These are phyloP conservation scores for Heterobasidion annosum DNA, from an alignment of 1,284 basidiomycete genomes.

Conservation along the genomic window DNA sequence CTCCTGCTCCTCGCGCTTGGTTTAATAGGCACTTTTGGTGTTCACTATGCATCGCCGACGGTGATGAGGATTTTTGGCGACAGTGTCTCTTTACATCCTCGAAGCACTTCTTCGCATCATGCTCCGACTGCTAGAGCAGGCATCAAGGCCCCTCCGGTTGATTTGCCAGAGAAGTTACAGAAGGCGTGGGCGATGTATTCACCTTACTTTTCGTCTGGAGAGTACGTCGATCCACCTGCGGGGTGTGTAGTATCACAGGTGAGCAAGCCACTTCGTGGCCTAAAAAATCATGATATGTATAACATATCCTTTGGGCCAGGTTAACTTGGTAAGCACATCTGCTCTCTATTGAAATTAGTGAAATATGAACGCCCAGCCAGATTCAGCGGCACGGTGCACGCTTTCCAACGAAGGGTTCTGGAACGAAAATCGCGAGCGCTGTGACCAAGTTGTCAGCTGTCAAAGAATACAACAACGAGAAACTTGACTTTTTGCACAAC, in stretches of 20 bases:
- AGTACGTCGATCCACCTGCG: slow-evolving; percentile 4
- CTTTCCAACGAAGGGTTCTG: slow-evolving; percentile 56
- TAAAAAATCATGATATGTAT: too few relatives aligned
- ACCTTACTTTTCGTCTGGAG: slow-evolving; percentile 5
- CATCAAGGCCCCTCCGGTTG: not conserved
- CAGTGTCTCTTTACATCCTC: too few relatives aligned
- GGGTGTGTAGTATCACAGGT: slow-evolving; percentile 7
- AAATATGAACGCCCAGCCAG: slow-evolving; percentile 25
- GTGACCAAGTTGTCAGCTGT: slow-evolving; percentile 44
- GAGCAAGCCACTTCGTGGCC: too few relatives aligned
- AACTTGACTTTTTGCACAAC: slow-evolving; percentile 50
- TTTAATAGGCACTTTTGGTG: too few relatives aligned
- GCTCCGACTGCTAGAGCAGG: too few relatives aligned
- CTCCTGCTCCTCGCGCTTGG: too few relatives aligned
- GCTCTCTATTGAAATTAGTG: not conserved
- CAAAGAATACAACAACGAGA: slow-evolving; percentile 30
- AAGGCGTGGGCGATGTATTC: slow-evolving; percentile 1
- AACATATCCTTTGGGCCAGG: not conserved
- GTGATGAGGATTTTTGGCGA: too few relatives aligned
- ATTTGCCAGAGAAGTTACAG: not conserved
- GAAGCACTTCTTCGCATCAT: too few relatives aligned
- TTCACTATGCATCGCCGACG: too few relatives aligned
- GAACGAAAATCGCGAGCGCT: slow-evolving; percentile 35
- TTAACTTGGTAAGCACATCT: not conserved
- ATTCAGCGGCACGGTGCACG: slow-evolving; percentile 82